Evolutionary conservation across 1,284 basidiomycete genomes (phyloP), one percentile per base, ranked within the genome.

Genomic region (Naganishia albida): DNA sequence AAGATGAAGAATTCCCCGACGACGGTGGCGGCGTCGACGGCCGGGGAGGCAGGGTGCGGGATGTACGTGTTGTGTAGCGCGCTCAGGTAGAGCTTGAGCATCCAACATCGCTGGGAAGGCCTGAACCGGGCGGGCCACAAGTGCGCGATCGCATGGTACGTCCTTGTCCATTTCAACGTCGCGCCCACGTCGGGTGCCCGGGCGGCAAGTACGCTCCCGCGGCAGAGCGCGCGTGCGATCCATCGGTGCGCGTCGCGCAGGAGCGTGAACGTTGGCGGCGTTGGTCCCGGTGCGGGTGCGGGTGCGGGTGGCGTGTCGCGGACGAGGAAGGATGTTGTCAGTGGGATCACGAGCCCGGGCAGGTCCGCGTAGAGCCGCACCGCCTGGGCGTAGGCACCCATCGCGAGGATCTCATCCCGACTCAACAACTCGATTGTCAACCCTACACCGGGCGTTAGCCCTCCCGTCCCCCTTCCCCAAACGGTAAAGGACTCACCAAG

Each of bases 111-210:
- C 73, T 92, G 89, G 12, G 80, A 80, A 16, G 89, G 82, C 13
- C 88, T 83, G 77, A 93, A 94, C 1, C 80, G 82, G 0, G 88
- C 76, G 1, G 89, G 87, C 90, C 91, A 93, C 68, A 84, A 83
- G 1, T 82, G 74, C 68, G 85, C 86, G 3, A 83, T 75, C 28
- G 83, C 81, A 72, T 91, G 91, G 76, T 78, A 75, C 81, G 85
- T 81, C 67, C 89, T 83, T 72, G 88, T 83, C 7, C 81, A 81
- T 83, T 85, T 88, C 7, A 77, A 38, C 84, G 72, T 73, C 30
- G 54, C 44, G 18, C 62, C 25, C 34, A 69, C 64, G 38, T 75
- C 72, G 23, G 80, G 65, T 51, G 82, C 59, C 15, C 76, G 73
- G 0, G 80, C 69, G 74, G 83, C 6, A 78, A 82, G 25, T 77